phyloP scores from a whole-genome alignment of 306 rosid genomes.

The Senna tora region DNA sequence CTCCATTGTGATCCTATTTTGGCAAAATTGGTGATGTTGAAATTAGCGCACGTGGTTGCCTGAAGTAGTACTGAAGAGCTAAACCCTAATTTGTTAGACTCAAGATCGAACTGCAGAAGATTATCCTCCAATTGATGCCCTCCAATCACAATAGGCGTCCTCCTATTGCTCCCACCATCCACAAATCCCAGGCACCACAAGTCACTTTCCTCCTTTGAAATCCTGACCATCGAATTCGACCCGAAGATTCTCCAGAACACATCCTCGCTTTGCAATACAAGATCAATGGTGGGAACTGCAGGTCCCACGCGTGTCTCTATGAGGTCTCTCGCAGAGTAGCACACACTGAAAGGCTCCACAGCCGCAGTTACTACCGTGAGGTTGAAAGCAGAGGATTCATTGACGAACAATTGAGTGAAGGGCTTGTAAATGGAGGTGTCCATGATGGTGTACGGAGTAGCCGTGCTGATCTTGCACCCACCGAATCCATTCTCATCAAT shows the following conservation, averaged over 20 bases:
- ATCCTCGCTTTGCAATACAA: slow-evolving; percentile 53
- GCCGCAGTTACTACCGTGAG: slow-evolving; percentile 38
- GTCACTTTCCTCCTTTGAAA: slow-evolving; percentile 38
- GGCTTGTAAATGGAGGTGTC: slow-evolving; percentile 36
- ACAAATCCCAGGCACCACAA: slow-evolving; percentile 63
- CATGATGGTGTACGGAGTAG: slow-evolving; percentile 37
- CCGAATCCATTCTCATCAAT: slow-evolving; percentile 40
- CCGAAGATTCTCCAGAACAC: slow-evolving; percentile 61
- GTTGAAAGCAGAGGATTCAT: slow-evolving; percentile 35
- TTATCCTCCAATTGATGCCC: slow-evolving; percentile 69
- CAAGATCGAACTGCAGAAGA: slow-evolving; percentile 65
- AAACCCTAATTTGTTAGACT: slow-evolving; percentile 52
- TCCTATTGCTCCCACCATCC: slow-evolving; percentile 53
- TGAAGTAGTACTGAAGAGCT: slow-evolving; percentile 46
- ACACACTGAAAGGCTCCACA: slow-evolving; percentile 46
- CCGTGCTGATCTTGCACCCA: slow-evolving; percentile 50
- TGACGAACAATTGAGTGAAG: slow-evolving; percentile 32
- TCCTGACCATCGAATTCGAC: slow-evolving; percentile 65
- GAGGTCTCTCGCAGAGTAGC: slow-evolving; percentile 39
- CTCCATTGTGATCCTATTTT: neutral
- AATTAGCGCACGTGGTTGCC: slow-evolving; percentile 33
- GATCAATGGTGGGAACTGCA: slow-evolving; percentile 56
- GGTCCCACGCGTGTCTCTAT: slow-evolving; percentile 54
- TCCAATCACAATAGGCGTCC: slow-evolving; percentile 61
- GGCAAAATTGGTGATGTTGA: slow-evolving; percentile 4